A percentile compares a stretch with the other conserved stretches of the same genome.
phyloP scores from a whole-genome alignment of 116 monocot species.

The Papilionanthe hybrid region DNA sequence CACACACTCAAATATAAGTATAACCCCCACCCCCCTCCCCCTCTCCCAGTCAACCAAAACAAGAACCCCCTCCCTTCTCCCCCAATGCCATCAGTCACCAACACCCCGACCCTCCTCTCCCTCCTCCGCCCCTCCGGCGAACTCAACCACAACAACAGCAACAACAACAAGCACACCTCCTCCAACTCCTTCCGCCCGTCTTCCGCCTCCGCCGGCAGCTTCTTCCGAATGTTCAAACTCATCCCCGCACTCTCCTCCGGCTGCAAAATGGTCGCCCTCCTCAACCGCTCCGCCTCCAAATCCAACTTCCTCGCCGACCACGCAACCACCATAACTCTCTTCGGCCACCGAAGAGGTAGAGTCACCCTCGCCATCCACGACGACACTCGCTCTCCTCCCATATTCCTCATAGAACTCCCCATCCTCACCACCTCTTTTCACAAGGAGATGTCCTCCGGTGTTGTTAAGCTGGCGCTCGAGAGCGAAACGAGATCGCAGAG shows the following conservation, averaged over 20 bases:
- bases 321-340: constrained; percentile 64
- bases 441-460: constrained; percentile 79
- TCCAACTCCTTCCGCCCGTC: too few species aligned
- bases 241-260: constrained; percentile 64
- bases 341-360: constrained; percentile 61
- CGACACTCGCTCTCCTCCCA: constrained; percentile 50
- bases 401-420: constrained; percentile 88
- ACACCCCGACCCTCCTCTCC: constrained; percentile 4
- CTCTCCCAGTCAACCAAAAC: too few species aligned
- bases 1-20: too few species aligned
- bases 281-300: constrained; percentile 29
- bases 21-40: too few species aligned
- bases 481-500: constrained; percentile 64
- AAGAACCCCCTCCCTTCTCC: background rate
- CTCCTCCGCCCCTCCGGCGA: background rate
- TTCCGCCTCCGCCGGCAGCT: background rate
- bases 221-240: constrained; percentile 44
- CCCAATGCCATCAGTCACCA: constrained; percentile 11
- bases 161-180: too few species aligned
- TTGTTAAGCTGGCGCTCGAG: constrained; percentile 73
- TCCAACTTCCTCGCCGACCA: constrained; percentile 38
- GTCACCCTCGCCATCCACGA: constrained; percentile 70
- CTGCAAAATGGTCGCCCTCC: constrained; percentile 63
- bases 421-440: constrained; percentile 59
- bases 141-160: too few species aligned